These are phyloP conservation scores for Penicillium sp. DNA, from an alignment of 2,329 filamentous ascomycete species.

Conservation along the genomic window DNA sequence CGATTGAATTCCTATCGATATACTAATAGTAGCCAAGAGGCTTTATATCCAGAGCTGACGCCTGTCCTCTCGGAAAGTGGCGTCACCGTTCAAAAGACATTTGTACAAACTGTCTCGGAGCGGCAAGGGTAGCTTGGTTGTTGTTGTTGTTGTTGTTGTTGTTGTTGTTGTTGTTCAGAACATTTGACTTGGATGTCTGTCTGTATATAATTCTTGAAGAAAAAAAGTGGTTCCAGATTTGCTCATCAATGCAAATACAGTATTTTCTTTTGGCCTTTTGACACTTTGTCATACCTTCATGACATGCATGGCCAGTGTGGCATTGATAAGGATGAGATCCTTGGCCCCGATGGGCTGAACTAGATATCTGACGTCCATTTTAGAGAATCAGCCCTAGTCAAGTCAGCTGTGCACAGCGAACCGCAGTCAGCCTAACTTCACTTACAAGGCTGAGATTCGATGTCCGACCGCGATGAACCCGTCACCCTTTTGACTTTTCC, in stretches of 20 bases:
- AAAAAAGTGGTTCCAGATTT: background rate
- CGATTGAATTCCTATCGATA: conserved; percentile 5
- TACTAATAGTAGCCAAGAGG: conserved; percentile 20
- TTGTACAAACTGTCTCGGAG: conserved; percentile 13
- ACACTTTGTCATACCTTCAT: background rate
- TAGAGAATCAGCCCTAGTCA: background rate
- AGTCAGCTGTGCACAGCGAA: conserved; percentile 1
- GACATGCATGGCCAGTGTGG: background rate
- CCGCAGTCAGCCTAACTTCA: background rate
- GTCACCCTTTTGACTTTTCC: background rate
- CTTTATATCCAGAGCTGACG: conserved; percentile 12
- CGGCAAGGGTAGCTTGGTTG: background rate
- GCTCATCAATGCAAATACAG: background rate
- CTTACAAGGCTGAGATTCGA: background rate
- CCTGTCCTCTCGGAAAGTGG: conserved; percentile 4
- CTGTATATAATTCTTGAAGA: background rate
- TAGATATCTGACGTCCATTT: background rate
- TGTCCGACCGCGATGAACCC: too few relatives aligned
- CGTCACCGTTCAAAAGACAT: conserved; percentile 21
- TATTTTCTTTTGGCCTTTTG: background rate
- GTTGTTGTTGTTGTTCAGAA: background rate
- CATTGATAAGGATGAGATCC: background rate
- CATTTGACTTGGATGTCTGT: background rate
- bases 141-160: background rate
- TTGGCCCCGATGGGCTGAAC: background rate